Conservation (phyloP, 2,329 filamentous ascomycete genomes). For the Fusarium lyarnte region DNA sequence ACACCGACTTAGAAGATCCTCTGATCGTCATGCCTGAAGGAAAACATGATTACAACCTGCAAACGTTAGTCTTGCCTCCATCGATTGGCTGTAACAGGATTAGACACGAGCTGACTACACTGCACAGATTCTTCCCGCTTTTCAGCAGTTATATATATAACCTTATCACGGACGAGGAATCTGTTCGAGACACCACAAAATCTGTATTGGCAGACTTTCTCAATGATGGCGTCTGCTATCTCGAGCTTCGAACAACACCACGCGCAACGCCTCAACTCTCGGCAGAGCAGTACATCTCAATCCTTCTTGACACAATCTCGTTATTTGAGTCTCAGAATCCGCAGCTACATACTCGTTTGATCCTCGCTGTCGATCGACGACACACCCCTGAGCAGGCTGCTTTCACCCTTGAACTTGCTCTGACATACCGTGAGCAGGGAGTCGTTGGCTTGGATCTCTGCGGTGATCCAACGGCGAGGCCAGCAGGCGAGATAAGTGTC, state of each 20-base stretch:
- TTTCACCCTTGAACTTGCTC: slow-evolving; percentile 72
- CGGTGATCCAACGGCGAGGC: slow-evolving; percentile 69
- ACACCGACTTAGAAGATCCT: slow-evolving; percentile 72
- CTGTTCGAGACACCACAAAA: slow-evolving; percentile 69
- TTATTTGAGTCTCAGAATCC: slow-evolving; percentile 55
- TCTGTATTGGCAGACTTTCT: slow-evolving; percentile 74
- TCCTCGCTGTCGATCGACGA: slow-evolving; percentile 79
- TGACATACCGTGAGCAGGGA: slow-evolving; percentile 60
- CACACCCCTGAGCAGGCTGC: slow-evolving; percentile 66
- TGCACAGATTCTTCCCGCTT: slow-evolving; percentile 75
- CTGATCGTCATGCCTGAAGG: slow-evolving; percentile 72
- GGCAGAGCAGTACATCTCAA: slow-evolving; percentile 70
- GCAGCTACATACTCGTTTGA: slow-evolving; percentile 69
- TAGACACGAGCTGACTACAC: not conserved
- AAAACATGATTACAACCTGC: slow-evolving; percentile 77
- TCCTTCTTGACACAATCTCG: slow-evolving; percentile 72
- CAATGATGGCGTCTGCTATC: slow-evolving; percentile 76
- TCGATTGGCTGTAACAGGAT: not conserved
- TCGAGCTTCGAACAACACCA: slow-evolving; percentile 84
- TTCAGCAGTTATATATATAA: slow-evolving; percentile 84
- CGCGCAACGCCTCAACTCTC: slow-evolving; percentile 68
- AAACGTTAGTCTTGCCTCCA: slow-evolving; percentile 61
- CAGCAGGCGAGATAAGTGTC: slow-evolving; percentile 66
- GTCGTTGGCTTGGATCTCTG: slow-evolving; percentile 83
- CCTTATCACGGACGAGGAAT: slow-evolving; percentile 71